Base-by-base conservation (phyloP, 2,329 filamentous ascomycete genomes). In the Uncinocarpus reesii region DNA sequence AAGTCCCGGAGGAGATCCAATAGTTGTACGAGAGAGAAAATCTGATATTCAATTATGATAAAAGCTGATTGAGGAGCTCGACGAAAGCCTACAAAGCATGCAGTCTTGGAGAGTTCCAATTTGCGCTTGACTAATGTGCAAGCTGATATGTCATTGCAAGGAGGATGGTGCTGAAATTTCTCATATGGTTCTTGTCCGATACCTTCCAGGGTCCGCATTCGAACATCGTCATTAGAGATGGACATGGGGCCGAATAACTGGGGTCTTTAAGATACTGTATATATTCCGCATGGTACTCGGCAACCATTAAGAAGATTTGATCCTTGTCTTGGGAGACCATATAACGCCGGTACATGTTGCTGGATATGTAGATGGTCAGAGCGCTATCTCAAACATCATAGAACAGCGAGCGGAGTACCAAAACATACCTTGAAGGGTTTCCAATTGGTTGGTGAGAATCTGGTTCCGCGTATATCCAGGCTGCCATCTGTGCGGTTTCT, bases 401-500 rank as follows among this genome's bases (percentile, higher is more conserved):
- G 7, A 7, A 29, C 28, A 29, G 7, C 28, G 13, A 29, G 28
- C 28, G 28, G 13, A 6, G 28, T 7, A 29, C 7, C 28, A 13
- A 6, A 29, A 37, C 35, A 37, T 37, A 38, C 36, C 23, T 5
- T 5, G 36, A 40, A 2, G 5, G 10, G 5, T 16, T 15, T 8
- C 4, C 7, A 28, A 41, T 18, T 15, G 21, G 6, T 13, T 41
- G 37, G 37, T 41, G 37, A 11, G n/a, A 1, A 20, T 49, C 37
- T 26, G 52, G 49, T 16, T 53, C 52, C n/a, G 40, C 35, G 46
- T 37, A 36, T 11, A 55, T 53, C 53, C 53, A 55, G 7, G 37
- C 37, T 11, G 44, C 53, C 51, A 55, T 52, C 31, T 52, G 53
- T 1, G 53, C 53, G 11, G 43, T 50, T 21, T 53, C 53, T 29